Conservation (phyloP, 1,139 yeast genomes). For the Candida sanyaensis region DNA sequence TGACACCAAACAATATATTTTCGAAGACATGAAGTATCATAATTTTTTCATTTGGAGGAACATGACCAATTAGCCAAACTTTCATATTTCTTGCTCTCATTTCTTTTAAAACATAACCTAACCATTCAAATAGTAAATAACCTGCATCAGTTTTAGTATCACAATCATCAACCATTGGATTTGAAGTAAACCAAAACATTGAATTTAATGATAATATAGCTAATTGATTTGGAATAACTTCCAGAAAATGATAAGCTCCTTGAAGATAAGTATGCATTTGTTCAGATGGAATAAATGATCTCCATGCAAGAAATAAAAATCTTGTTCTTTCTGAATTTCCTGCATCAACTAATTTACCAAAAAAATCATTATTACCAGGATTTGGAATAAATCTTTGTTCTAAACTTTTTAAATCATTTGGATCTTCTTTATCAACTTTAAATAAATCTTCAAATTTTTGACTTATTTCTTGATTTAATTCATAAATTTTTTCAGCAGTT, state of each 20-base stretch:
- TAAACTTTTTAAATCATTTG: slow-evolving; percentile 41
- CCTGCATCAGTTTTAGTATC: slow-evolving; percentile 76
- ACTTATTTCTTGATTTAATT: slow-evolving; percentile 66
- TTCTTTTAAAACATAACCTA: slow-evolving; percentile 72
- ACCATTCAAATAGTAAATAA: slow-evolving; percentile 72
- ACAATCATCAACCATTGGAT: slow-evolving; percentile 83
- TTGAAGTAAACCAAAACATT: slow-evolving; percentile 69
- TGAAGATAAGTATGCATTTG: slow-evolving; percentile 74
- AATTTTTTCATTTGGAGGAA: slow-evolving; percentile 80
- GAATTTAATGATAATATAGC: slow-evolving; percentile 82
- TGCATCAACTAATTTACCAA: slow-evolving; percentile 63
- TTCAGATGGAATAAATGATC: slow-evolving; percentile 69
- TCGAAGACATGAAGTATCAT: slow-evolving; percentile 68
- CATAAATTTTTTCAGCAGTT: slow-evolving; percentile 68
- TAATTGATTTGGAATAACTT: slow-evolving; percentile 73
- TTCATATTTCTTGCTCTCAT: slow-evolving; percentile 74
- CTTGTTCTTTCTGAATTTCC: slow-evolving; percentile 87
- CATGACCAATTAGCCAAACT: slow-evolving; percentile 87
- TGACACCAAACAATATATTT: slow-evolving; percentile 77
- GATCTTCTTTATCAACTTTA: slow-evolving; percentile 6
- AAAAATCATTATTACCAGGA: slow-evolving; percentile 78
- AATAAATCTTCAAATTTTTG: slow-evolving; percentile 51
- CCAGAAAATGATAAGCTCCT: slow-evolving; percentile 74
- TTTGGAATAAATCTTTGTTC: slow-evolving; percentile 49
- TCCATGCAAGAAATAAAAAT: slow-evolving; percentile 74